phyloP scores from a whole-genome alignment of 768 basidiomycete genomes.

The Russula sp. region DNA sequence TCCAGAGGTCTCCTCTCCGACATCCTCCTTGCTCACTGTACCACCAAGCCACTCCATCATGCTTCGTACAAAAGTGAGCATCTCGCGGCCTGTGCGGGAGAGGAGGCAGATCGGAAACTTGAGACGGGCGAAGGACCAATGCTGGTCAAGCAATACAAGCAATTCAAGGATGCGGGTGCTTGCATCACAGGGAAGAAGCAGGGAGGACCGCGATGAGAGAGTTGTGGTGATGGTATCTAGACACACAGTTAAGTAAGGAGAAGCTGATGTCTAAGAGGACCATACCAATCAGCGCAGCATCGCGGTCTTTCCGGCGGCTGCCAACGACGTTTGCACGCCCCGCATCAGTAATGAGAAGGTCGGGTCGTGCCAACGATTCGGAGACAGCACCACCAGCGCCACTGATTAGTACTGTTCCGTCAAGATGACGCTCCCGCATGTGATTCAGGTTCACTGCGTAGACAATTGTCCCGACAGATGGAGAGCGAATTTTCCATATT shows the following conservation, averaged over 20 bases:
- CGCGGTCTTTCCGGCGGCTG: constrained; percentile 84
- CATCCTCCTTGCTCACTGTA: constrained; percentile 87
- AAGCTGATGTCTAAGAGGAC: background rate
- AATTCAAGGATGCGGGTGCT: constrained; percentile 94
- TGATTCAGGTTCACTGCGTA: constrained; percentile 97
- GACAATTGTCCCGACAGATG: constrained; percentile 90
- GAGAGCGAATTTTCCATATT: constrained; percentile 98
- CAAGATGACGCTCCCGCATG: constrained; percentile 91
- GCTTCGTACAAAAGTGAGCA: constrained; percentile 88
- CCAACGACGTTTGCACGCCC: constrained; percentile 78
- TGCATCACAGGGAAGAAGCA: constrained; percentile 88
- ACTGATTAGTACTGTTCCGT: constrained; percentile 84
- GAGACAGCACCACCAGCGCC: constrained; percentile 71
- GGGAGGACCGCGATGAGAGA: constrained; percentile 68
- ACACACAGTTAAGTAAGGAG: constrained; percentile 11
- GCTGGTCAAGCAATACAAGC: constrained; percentile 92
- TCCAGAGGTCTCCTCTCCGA: constrained; percentile 65
- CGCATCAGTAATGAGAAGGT: constrained; percentile 90
- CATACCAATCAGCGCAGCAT: constrained; percentile 79
- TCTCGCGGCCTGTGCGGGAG: constrained; percentile 84
- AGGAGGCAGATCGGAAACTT: constrained; percentile 91
- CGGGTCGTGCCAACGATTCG: constrained; percentile 83
- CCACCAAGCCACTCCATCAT: constrained; percentile 99
- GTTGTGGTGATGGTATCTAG: constrained; percentile 87
- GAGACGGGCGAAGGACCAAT: constrained; percentile 87